These are phyloP conservation scores for Kandelia obovata DNA, from an alignment of 345 rosid genomes.

Conservation along the genomic window DNA sequence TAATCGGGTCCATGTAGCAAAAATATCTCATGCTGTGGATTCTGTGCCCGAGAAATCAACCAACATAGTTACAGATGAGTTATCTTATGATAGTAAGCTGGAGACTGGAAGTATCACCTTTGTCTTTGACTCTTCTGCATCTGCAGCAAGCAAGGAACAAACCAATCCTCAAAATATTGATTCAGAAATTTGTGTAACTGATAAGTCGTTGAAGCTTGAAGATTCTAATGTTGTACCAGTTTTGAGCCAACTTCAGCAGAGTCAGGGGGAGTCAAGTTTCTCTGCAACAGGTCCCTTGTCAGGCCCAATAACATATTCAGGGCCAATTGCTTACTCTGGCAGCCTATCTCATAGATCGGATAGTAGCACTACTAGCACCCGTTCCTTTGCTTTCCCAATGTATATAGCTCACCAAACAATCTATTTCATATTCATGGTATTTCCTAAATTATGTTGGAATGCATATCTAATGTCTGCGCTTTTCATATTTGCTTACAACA, in stretches of 20 bases:
- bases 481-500: slow-evolving; percentile 24
- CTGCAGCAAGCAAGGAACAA: slow-evolving; percentile 12
- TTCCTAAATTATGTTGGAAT: background rate
- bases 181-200: slow-evolving; percentile 14
- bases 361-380: slow-evolving; percentile 87
- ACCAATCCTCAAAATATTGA: slow-evolving; percentile 21
- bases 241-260: slow-evolving; percentile 26
- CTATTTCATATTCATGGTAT: background rate
- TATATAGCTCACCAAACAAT: slow-evolving; percentile 25
- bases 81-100: slow-evolving; percentile 17
- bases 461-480: background rate
- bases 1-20: slow-evolving; percentile 8
- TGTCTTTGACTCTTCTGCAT: slow-evolving; percentile 26
- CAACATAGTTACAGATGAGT: slow-evolving; percentile 9
- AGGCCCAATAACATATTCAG: slow-evolving; percentile 62
- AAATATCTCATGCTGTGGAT: slow-evolving; percentile 3
- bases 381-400: slow-evolving; percentile 94
- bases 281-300: slow-evolving; percentile 56
- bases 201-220: slow-evolving; percentile 17
- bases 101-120: slow-evolving; percentile 35
- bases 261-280: slow-evolving; percentile 70
- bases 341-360: slow-evolving; percentile 80
- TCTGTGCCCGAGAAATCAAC: background rate
- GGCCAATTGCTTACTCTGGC: slow-evolving; percentile 64
- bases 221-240: slow-evolving; percentile 22